phyloP scores from a whole-genome alignment of 1,284 basidiomycete species.

The Leccinum solheimii region DNA sequence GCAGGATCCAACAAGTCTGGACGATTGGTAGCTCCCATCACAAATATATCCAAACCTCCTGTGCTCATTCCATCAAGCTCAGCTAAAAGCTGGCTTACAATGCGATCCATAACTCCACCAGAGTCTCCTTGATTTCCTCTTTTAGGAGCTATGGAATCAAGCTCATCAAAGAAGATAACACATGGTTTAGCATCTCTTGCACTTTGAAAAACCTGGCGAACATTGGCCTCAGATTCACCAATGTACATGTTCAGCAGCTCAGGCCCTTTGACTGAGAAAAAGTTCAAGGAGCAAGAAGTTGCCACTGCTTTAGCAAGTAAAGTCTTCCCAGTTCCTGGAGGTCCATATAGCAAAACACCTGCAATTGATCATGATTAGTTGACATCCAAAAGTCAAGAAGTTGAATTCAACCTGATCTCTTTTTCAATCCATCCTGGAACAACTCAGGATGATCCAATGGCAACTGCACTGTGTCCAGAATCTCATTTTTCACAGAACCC shows the following conservation, averaged over 20 bases:
- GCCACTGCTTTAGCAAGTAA: conserved; percentile 69
- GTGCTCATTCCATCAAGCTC: conserved; percentile 92
- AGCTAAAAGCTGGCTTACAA: conserved; percentile 94
- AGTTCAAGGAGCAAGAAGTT: conserved; percentile 89
- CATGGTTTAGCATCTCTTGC: conserved; percentile 90
- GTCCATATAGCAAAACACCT: conserved; percentile 91
- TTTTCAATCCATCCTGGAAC: conserved; percentile 92
- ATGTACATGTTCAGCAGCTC: conserved; percentile 98
- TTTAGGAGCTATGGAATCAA: conserved; percentile 96
- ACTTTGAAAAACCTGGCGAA: conserved; percentile 88
- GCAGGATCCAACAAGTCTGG: conserved; percentile 96
- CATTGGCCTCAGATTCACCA: conserved; percentile 96
- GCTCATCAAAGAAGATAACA: conserved; percentile 97
- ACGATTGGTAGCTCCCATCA: conserved; percentile 97
- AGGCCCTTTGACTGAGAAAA: conserved; percentile 96
- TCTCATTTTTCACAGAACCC: conserved; percentile 86
- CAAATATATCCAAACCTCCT: conserved; percentile 77
- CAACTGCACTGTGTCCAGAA: conserved; percentile 95
- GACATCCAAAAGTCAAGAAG: neutral
- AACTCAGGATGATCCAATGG: conserved; percentile 94
- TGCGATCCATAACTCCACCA: conserved; percentile 97
- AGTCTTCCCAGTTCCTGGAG: conserved; percentile 96
- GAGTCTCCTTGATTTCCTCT: conserved; percentile 94
- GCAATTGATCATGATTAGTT: neutral
- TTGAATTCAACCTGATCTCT: conserved; percentile 73